phyloP scores from a whole-genome alignment of 140 eudicot genomes.

The Anethum foeniculum region DNA sequence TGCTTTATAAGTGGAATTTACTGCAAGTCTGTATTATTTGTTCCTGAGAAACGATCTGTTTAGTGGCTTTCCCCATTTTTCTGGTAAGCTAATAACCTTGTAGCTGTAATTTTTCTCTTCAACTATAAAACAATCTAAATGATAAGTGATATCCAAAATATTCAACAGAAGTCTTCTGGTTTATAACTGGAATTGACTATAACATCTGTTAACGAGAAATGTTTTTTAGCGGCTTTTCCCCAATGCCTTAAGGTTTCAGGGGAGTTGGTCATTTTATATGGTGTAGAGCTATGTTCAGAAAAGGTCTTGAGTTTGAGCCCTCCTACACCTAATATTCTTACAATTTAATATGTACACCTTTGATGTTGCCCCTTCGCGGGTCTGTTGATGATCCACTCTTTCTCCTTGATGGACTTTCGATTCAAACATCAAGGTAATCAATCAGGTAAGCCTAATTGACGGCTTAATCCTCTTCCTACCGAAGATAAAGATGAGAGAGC shows the following conservation, averaged over 20 bases:
- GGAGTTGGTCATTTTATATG: not conserved
- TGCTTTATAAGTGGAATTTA: no score
- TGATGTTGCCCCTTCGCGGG: not conserved
- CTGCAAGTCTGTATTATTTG: no score
- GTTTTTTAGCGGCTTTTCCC: not conserved
- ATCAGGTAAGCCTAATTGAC: not conserved
- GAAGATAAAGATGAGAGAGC: not conserved
- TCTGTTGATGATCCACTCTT: not conserved
- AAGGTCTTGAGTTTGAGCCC: not conserved
- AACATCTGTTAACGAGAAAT: not conserved
- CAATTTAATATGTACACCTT: not conserved
- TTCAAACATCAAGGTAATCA: not conserved
- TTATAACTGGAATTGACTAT: not conserved
- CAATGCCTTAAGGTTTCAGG: not conserved
- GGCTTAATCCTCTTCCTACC: not conserved
- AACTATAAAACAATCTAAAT: no score
- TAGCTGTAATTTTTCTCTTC: no score
- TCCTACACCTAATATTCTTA: not conserved
- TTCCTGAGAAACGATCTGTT: no score
- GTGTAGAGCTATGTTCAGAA: not conserved
- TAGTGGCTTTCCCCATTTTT: no score
- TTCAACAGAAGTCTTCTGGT: not conserved
- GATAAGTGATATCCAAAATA: no score
- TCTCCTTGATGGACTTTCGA: not conserved
- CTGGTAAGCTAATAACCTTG: no score